Percentiles rank a stretch among this genome's conserved stretches.
Evolutionary conservation across 2,329 filamentous ascomycete species (phyloP).

Genomic region (Penicillium sp.): DNA sequence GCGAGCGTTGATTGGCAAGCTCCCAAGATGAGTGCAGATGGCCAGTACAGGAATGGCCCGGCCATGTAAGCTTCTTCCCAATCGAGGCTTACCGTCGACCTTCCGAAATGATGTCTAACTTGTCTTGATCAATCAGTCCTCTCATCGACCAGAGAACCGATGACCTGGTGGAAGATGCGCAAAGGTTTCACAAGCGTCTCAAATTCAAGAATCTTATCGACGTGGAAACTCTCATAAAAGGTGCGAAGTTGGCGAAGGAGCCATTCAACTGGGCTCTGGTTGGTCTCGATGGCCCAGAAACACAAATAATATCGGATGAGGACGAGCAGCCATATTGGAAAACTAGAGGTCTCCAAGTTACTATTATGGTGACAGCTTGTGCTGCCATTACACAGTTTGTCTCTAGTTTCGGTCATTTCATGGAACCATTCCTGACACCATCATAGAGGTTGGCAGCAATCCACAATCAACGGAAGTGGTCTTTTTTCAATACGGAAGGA

Average conservation of each 20-base stretch:
- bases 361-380: slow-evolving; percentile 27
- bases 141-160: neutral
- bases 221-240: neutral
- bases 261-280: neutral
- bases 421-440: neutral
- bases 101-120: no score
- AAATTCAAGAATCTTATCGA: neutral
- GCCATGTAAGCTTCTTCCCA: neutral
- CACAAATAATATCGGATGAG: neutral
- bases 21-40: neutral
- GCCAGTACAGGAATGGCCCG: neutral
- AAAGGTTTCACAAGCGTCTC: neutral
- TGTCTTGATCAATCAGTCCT: neutral
- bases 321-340: neutral
- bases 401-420: neutral
- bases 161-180: neutral
- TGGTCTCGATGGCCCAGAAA: neutral
- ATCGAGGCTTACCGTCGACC: no score
- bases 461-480: slow-evolving; percentile 25
- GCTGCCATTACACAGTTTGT: slow-evolving; percentile 30
- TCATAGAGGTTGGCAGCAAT: slow-evolving; percentile 29
- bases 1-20: neutral
- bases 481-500: neutral
- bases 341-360: slow-evolving; percentile 8
- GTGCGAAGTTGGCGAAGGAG: neutral